Conservation (phyloP, 2,329 filamentous ascomycete species). For the Septoria petroselini region DNA sequence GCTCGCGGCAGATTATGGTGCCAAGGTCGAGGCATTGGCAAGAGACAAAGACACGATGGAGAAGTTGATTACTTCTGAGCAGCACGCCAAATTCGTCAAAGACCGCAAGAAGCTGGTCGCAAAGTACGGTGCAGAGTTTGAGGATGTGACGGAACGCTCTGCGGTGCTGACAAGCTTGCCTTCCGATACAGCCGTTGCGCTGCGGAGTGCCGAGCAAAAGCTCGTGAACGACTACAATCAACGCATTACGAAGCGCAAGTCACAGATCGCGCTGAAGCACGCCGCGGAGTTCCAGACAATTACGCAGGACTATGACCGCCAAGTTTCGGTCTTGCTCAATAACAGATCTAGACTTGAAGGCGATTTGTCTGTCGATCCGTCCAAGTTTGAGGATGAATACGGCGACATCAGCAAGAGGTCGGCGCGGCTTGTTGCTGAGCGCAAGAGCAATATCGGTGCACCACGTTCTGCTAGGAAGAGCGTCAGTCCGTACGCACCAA, state of each 20-base stretch:
- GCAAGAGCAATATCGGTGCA: slow-evolving; percentile 18
- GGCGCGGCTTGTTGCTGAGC: slow-evolving; percentile 29
- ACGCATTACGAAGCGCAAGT: slow-evolving; percentile 36
- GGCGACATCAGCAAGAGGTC: slow-evolving; percentile 30
- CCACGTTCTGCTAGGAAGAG: slow-evolving; percentile 18
- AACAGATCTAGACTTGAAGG: slow-evolving; percentile 34
- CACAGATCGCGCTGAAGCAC: slow-evolving; percentile 39
- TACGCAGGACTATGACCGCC: slow-evolving; percentile 37
- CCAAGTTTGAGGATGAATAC: slow-evolving; percentile 36
- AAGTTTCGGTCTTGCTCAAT: slow-evolving; percentile 33
- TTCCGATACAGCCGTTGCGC: slow-evolving; percentile 27
- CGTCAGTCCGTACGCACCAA: neutral
- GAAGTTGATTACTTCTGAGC: slow-evolving; percentile 32
- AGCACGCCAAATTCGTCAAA: slow-evolving; percentile 35
- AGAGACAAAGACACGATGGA: slow-evolving; percentile 35
- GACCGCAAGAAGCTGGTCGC: slow-evolving; percentile 36
- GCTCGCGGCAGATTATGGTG: slow-evolving; percentile 36
- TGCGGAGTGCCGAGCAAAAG: slow-evolving; percentile 34
- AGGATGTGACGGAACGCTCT: slow-evolving; percentile 25
- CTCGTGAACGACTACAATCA: slow-evolving; percentile 37
- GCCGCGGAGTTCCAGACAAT: slow-evolving; percentile 36
- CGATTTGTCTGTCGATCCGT: slow-evolving; percentile 36
- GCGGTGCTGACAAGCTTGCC: slow-evolving; percentile 29
- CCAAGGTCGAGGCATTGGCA: slow-evolving; percentile 35
- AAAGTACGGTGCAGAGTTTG: slow-evolving; percentile 28